These are phyloP conservation scores for Malus hybrid DNA, from an alignment of 331 rosid genomes.

Conservation along the genomic window DNA sequence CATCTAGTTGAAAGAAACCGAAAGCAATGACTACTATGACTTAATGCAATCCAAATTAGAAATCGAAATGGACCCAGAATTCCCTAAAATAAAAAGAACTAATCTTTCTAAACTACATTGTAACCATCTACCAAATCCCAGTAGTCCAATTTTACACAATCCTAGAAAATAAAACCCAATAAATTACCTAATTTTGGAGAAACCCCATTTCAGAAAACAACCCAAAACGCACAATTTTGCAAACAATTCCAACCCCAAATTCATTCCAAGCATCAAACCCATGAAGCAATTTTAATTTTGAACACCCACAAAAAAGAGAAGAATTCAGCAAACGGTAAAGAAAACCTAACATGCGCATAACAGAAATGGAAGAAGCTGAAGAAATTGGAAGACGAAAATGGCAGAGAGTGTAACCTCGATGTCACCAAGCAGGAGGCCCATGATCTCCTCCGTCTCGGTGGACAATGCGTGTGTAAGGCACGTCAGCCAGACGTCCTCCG, in stretches of 20 bases:
- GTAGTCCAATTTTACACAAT: conserved; percentile 1
- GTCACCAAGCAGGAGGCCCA: conserved; percentile 98
- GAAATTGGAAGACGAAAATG: conserved; percentile 1
- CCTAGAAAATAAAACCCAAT: background rate
- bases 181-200: background rate
- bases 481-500: conserved; percentile 91
- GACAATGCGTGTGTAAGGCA: conserved; percentile 94
- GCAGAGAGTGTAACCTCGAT: conserved; percentile 48
- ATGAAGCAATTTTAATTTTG: background rate
- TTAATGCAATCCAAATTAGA: background rate
- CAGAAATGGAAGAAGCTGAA: background rate
- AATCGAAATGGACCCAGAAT: background rate
- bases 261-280: background rate
- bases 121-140: background rate
- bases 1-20: background rate
- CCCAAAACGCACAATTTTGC: background rate
- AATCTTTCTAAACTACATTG: background rate
- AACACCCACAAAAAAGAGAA: background rate
- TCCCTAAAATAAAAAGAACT: background rate
- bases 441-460: conserved; percentile 97
- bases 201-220: conserved; percentile 13
- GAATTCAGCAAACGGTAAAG: background rate
- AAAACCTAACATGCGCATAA: background rate
- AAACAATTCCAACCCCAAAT: background rate
- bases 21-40: background rate